Conservation (phyloP, 2,329 filamentous ascomycete genomes). For the Cercospora sojina region DNA sequence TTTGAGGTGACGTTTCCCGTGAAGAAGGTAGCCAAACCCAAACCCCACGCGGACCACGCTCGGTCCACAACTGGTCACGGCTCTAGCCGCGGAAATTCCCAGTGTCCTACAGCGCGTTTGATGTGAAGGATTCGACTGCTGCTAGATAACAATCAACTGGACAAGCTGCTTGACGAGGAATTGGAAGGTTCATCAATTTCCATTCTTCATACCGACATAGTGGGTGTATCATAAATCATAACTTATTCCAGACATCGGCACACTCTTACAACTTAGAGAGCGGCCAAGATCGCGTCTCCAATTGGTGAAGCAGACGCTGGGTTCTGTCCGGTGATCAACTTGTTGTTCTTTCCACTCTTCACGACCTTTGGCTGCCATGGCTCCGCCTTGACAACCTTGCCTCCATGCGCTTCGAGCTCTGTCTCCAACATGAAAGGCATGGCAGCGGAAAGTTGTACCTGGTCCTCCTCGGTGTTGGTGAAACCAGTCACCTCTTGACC, state of each 20-base stretch:
- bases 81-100: neutral
- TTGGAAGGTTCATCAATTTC: neutral
- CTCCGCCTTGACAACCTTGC: conserved; percentile 57
- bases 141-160: neutral
- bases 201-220: neutral
- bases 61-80: neutral
- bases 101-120: neutral
- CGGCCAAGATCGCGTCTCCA: conserved; percentile 42
- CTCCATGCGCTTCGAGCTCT: conserved; percentile 54
- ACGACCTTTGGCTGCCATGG: conserved; percentile 49
- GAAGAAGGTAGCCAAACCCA: neutral
- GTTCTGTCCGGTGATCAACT: conserved; percentile 52
- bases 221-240: neutral
- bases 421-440: conserved; percentile 65
- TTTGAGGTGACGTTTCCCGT: neutral
- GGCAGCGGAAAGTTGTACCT: conserved; percentile 35
- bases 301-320: conserved; percentile 46
- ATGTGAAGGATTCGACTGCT: neutral
- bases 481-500: conserved; percentile 62
- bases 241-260: neutral
- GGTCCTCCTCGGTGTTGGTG: conserved; percentile 57
- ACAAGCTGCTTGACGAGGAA: neutral
- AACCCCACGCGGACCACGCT: neutral
- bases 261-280: conserved; percentile 1
- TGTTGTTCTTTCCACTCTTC: conserved; percentile 37